phyloP scores from a whole-genome alignment of 2,329 filamentous ascomycete genomes.

The Aspergillus luchuensis region DNA sequence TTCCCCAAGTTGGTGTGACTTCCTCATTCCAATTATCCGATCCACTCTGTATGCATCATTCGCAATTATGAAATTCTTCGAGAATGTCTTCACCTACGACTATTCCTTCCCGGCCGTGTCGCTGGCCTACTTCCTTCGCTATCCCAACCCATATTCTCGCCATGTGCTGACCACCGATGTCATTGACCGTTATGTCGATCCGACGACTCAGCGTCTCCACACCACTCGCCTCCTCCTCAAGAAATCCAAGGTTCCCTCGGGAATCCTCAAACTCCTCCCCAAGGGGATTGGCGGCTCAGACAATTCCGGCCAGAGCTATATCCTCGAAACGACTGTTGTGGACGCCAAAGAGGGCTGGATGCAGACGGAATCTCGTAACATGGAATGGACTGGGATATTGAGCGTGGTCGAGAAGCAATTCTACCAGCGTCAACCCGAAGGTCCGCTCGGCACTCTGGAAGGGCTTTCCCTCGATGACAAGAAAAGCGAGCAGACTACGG shows the following conservation, averaged over 20 bases:
- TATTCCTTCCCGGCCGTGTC: constrained; percentile 68
- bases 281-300: constrained; percentile 60
- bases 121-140: constrained; percentile 69
- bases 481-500: constrained; percentile 54
- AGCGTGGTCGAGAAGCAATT: constrained; percentile 64
- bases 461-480: constrained; percentile 41
- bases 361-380: constrained; percentile 65
- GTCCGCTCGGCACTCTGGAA: constrained; percentile 24
- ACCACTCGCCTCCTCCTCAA: constrained; percentile 65
- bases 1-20: not conserved
- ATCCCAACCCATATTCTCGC: constrained; percentile 66
- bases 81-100: constrained; percentile 61
- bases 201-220: constrained; percentile 60
- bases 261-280: constrained; percentile 63
- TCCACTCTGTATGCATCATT: constrained; percentile 20
- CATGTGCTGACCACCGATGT: constrained; percentile 69
- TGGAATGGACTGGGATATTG: constrained; percentile 67
- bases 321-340: constrained; percentile 64
- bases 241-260: constrained; percentile 62
- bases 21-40: not conserved
- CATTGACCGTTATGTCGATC: constrained; percentile 64
- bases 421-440: constrained; percentile 52
- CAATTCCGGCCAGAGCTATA: constrained; percentile 62
- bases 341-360: constrained; percentile 66
- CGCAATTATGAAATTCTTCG: constrained; percentile 55